Percentiles rank a stretch among this genome's conserved stretches.
Conservation (phyloP, 2,329 filamentous ascomycete genomes). For the Neofusicoccum laricinum region DNA sequence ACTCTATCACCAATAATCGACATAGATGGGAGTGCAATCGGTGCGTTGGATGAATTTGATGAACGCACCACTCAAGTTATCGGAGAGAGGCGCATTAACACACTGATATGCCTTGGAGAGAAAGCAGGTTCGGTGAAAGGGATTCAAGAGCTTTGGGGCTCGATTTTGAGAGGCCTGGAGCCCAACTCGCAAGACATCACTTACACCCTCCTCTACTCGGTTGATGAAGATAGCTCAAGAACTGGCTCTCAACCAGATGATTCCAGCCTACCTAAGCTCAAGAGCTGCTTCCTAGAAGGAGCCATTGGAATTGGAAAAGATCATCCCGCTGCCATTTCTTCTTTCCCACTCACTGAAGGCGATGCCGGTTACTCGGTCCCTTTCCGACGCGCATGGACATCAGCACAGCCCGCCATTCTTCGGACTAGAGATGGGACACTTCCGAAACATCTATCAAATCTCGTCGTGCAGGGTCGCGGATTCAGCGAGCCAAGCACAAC, state of each 20-base stretch:
- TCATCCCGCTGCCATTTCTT: not conserved
- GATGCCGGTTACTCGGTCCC: not conserved
- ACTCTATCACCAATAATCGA: slow-evolving; percentile 15
- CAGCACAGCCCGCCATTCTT: slow-evolving; percentile 4
- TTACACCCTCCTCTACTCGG: slow-evolving; percentile 11
- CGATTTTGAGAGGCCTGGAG: not conserved
- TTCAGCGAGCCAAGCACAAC: slow-evolving; percentile 7
- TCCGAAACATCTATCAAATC: not conserved
- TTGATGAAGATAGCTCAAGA: not conserved
- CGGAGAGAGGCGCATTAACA: slow-evolving; percentile 10
- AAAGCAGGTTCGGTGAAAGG: not conserved
- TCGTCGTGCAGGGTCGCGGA: not conserved
- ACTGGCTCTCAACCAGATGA: not conserved
- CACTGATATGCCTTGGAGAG: slow-evolving; percentile 8
- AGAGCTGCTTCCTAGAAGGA: slow-evolving; percentile 11
- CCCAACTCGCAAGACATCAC: slow-evolving; percentile 12
- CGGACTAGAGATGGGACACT: not conserved
- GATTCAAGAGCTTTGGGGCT: slow-evolving; percentile 6
- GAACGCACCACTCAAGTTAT: slow-evolving; percentile 13
- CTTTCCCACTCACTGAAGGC: slow-evolving; percentile 10
- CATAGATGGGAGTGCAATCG: slow-evolving; percentile 4
- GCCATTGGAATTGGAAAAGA: not conserved
- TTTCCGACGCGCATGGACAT: slow-evolving; percentile 16
- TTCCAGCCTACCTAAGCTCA: not conserved
- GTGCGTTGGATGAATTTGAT: slow-evolving; percentile 14